Percentiles rank a stretch among this genome's conserved stretches.
Evolutionary conservation across 192 early-diverging fungal genomes (phyloP).

Genomic region (Allomyces arbusculus): DNA sequence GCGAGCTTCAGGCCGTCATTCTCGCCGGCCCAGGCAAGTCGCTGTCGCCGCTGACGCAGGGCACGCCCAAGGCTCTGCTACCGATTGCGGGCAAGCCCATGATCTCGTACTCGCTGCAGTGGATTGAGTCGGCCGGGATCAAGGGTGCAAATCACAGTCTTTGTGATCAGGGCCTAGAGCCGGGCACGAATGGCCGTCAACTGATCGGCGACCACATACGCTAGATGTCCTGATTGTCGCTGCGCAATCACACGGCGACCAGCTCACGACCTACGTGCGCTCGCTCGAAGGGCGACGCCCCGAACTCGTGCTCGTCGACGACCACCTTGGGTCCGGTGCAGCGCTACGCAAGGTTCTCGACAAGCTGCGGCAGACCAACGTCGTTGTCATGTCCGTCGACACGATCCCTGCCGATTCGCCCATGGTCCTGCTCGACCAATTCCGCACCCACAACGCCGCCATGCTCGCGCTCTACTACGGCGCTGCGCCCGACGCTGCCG

Average conservation of each 20-base stretch:
- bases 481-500: conserved; percentile 24
- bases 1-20: conserved; percentile 47
- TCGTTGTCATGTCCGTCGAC: conserved; percentile 84
- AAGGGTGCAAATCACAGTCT: conserved; percentile 6
- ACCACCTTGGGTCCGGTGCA: conserved; percentile 60
- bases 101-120: conserved; percentile 79
- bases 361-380: conserved; percentile 35
- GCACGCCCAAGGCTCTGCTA: conserved; percentile 78
- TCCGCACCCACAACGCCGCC: conserved; percentile 58
- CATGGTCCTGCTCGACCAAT: conserved; percentile 61
- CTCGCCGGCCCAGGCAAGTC: conserved; percentile 38
- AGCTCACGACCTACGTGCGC: conserved; percentile 21
- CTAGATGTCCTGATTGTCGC: conserved; percentile 55
- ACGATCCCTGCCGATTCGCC: conserved; percentile 67
- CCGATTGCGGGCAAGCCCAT: conserved; percentile 90
- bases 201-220: neutral
- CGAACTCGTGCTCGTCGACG: conserved; percentile 39
- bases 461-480: conserved; percentile 70
- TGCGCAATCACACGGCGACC: conserved; percentile 35
- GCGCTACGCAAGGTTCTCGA: conserved; percentile 48
- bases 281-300: conserved; percentile 28
- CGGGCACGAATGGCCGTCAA: neutral
- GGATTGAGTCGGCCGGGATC: conserved; percentile 75
- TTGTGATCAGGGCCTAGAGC: neutral
- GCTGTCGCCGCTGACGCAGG: conserved; percentile 57